Conservation (phyloP, 352 stramenopile genomes). For the Phytopythium vexans region DNA sequence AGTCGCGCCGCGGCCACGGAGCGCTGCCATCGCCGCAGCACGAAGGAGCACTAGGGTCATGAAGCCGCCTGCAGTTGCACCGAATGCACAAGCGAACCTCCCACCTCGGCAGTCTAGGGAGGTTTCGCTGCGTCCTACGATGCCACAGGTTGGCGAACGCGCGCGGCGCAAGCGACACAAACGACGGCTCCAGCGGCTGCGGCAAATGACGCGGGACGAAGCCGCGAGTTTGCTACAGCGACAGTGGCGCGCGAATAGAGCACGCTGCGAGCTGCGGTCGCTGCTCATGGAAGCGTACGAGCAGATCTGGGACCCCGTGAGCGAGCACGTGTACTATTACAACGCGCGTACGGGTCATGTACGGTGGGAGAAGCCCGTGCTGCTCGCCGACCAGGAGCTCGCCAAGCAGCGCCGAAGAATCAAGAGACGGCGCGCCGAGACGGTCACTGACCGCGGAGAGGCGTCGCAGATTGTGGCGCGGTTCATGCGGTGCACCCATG, state of each 20-base stretch:
- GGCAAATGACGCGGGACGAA: constrained; percentile 48
- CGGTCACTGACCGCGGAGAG: constrained; percentile 40
- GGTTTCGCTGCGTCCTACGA: background rate
- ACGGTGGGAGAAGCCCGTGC: constrained; percentile 56
- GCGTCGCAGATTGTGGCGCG: constrained; percentile 33
- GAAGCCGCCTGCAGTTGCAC: no score
- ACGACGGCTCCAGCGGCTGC: constrained; percentile 51
- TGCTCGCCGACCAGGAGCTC: constrained; percentile 46
- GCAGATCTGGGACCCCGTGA: constrained; percentile 67
- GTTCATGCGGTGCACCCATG: constrained; percentile 42
- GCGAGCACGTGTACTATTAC: constrained; percentile 72
- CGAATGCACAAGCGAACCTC: no score
- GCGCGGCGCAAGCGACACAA: constrained; percentile 63
- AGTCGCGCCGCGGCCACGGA: constrained; percentile 12
- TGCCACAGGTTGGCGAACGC: constrained; percentile 44
- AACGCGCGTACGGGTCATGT: constrained; percentile 66
- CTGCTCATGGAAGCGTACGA: constrained; percentile 60
- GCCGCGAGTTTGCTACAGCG: constrained; percentile 55
- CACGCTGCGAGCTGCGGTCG: constrained; percentile 30
- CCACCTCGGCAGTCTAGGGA: no score
- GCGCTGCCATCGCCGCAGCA: constrained; percentile 7
- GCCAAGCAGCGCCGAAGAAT: constrained; percentile 18
- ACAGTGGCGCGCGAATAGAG: constrained; percentile 36
- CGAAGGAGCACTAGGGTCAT: no score
- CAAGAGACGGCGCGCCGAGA: constrained; percentile 25